Percentiles rank a stretch among this genome's conserved stretches.
These are phyloP conservation scores for Cajanus cajan DNA, from an alignment of 306 rosid species.

Conservation along the genomic window DNA sequence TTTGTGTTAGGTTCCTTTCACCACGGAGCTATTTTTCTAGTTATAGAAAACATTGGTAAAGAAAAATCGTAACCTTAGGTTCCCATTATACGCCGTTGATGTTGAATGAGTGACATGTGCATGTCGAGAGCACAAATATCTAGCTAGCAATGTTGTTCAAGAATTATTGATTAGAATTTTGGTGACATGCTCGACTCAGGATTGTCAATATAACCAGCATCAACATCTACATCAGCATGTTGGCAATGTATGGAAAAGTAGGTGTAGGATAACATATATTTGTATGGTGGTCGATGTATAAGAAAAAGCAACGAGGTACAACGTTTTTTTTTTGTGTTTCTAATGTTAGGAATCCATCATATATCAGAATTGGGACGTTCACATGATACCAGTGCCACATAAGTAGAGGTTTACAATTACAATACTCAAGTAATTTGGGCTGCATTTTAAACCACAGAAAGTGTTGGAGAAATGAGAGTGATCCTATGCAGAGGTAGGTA, in stretches of 20 bases:
- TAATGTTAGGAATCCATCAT: constrained; percentile 34
- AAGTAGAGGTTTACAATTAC: constrained; percentile 29
- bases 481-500: not conserved
- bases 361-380: constrained; percentile 18
- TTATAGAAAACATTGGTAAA: not conserved
- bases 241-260: not conserved
- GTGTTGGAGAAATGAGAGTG: not conserved
- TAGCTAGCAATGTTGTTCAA: not conserved
- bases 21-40: not conserved
- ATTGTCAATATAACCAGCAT: not conserved
- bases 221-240: not conserved
- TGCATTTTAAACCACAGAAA: constrained; percentile 23
- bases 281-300: not conserved
- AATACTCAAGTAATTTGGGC: constrained; percentile 32
- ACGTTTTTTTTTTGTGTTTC: not conserved
- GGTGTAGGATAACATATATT: not conserved
- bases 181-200: not conserved
- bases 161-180: not conserved
- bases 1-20: not conserved
- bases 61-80: not conserved
- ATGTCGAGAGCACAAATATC: not conserved
- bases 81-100: not conserved
- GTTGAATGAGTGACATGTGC: not conserved
- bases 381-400: not conserved
- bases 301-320: not conserved